Percentiles rank a stretch among this genome's conserved stretches.
phyloP scores from a whole-genome alignment of 345 rosid species.

The Euphorbia pulcherrima region DNA sequence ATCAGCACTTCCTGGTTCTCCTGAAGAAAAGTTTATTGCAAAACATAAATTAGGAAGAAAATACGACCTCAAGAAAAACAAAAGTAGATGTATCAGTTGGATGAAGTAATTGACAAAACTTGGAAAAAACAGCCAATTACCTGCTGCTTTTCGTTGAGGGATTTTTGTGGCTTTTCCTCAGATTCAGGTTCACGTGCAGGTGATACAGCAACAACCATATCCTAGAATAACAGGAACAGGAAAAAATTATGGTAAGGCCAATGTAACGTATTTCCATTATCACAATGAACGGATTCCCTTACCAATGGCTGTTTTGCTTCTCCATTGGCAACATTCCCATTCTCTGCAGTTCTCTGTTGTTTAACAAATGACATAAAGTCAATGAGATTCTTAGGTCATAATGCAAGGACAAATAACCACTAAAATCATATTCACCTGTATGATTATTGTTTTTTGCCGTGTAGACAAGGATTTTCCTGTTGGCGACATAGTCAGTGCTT shows the following conservation, averaged over 20 bases:
- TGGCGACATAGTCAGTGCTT: slow-evolving; percentile 88
- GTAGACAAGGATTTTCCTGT: slow-evolving; percentile 73
- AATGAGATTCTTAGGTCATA: slow-evolving; percentile 14
- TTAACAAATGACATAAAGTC: slow-evolving; percentile 27
- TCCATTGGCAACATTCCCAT: slow-evolving; percentile 66
- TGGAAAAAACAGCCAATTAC: slow-evolving; percentile 31
- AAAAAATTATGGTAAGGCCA: slow-evolving; percentile 17
- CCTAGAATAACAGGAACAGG: slow-evolving; percentile 39
- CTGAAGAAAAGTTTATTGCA: slow-evolving; percentile 39
- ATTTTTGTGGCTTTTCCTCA: slow-evolving; percentile 95
- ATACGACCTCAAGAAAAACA: not conserved
- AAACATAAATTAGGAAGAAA: slow-evolving; percentile 9
- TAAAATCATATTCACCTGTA: slow-evolving; percentile 51
- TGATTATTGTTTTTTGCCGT: slow-evolving; percentile 58
- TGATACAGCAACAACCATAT: slow-evolving; percentile 47
- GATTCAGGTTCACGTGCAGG: slow-evolving; percentile 82
- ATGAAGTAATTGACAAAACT: not conserved
- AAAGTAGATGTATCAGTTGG: not conserved
- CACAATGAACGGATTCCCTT: slow-evolving; percentile 24
- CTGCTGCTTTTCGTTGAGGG: slow-evolving; percentile 97
- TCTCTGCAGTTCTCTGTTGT: slow-evolving; percentile 86
- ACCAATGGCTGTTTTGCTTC: slow-evolving; percentile 59
- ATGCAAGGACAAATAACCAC: slow-evolving; percentile 9
- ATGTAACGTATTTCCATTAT: slow-evolving; percentile 2
- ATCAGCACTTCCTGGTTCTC: slow-evolving; percentile 87